Evolutionary conservation across 2,329 filamentous ascomycete genomes (phyloP), one percentile per base, ranked within the genome.

Genomic region (Fusarium napiforme): DNA sequence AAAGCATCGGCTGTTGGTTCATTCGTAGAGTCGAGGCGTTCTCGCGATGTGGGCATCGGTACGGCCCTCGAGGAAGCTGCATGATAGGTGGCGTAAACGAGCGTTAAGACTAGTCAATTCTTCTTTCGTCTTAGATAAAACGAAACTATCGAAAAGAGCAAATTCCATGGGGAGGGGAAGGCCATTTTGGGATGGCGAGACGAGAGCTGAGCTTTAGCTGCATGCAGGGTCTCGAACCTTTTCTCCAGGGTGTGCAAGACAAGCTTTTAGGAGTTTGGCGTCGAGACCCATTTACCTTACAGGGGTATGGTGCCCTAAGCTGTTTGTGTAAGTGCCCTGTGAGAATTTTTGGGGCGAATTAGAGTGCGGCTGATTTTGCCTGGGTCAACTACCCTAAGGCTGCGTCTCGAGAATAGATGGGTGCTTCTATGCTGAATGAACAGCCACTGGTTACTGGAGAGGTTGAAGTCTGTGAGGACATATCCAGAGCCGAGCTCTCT

Each of bases 241-340:
- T 43, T 23, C 37, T 30, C 37, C 52, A 21, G 37, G 37, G 52
- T 3, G 52, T 56, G 26, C 15, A 19, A 10, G 37, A 43, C 26
- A 32, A 56, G 52, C 52, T 43, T 56, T 43, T 56, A 3, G 26
- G 37, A 7, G 52, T 19, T 32, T 43, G 36, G 37, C 37, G 52
- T 56, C 37, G 19, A 56, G 52, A 19, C 21, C 52, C 52, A 56
- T 43, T 56, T 37, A 43, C 2, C 23, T 56, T 56, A 30, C 37
- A 56, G 37, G 52, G 37, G 26, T 43, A 1, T 1, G 6, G 0
- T 5, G 37, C 26, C 37, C 52, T 56, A 56, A 2, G 3, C 37
- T 56, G 15, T 23, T 56, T 56, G 34, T 56, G 52, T 23, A 23
- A n/a, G 52, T 42, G 52, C 52, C 37, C 52, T 56, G 52, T 56